Evolutionary conservation across 257 asterid species (phyloP), one percentile per base, ranked within the genome.

Genomic region (Asclepias syriaca): DNA sequence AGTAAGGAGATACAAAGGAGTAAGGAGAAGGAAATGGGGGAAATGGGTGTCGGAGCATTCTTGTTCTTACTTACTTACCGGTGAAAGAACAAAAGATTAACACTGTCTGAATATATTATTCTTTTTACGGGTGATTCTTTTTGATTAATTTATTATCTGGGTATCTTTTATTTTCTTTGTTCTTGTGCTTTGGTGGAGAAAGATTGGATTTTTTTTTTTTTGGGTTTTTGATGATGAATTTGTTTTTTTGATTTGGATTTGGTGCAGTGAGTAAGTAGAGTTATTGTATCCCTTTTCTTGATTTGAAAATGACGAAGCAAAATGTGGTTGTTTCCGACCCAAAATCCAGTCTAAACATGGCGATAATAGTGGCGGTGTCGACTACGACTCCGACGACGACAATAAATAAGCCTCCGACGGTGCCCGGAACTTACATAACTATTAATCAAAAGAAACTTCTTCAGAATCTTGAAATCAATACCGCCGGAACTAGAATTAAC

Each of bases 371-470:
- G 87, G 87, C 91, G 57, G 37, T 91, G 75, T 79, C 80, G 39
- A 34, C 88, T 2, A 83, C 82, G 60, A 60, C 89, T 29, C 82
- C 77, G 87, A 86, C 91, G 60, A 29, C 92, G 75, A 89, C 87
- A 73, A 80, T 80, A 43, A 91, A 84, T 45, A 90, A 86, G 77
- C 97, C 96, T n/a, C 97, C 96, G 46, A 81, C 93, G 16, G 85
- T 79, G 2, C 92, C 96, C 2, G 96, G 96, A 0, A 78, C 82
- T 2, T 85, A 84, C 86, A 76, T 89, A 77, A 83, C 85, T 53
- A 84, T 93, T 18, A 83, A 96, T 16, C 84, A 84, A 81, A 88
- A 84, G 83, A 81, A 87, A 27, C 78, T 86, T 3, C 79, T 87
- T 32, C 94, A 89, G 57, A 88, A 85, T 59, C 87, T 89, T 5